Base-by-base conservation (phyloP, 805 yeast species). In the Kockiozyma suomiensis region DNA sequence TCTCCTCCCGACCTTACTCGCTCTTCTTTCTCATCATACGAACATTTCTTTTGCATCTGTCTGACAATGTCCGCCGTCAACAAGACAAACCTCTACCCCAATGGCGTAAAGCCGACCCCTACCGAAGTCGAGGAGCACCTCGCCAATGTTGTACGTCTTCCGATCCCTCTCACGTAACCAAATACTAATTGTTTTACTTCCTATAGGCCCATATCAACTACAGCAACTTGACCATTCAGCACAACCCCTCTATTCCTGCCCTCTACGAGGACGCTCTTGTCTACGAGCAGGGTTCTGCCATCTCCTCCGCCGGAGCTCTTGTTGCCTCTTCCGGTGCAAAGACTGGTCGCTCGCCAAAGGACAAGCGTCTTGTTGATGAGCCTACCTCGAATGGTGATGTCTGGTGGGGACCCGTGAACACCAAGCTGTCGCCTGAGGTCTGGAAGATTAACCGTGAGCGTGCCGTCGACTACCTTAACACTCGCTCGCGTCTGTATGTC, bases 341-440 rank as follows among this genome's bases (percentile, higher is more conserved):
- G 79, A 93, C 98, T 56, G 99, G 99, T 72, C 87, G 99, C 78
- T 93, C 97, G 37, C 99, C 99, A 74, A 89, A 88, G 80, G 99
- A 93, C 79, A 93, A 93, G 78, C 88, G 99, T 79, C 90, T 93
- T 75, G 97, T 93, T 65, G 97, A 92, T 71, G 98, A 94, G 80
- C 87, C 84, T 69, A 82, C 94, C 53, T 90, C 97, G 41, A 77
- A 82, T 62, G 82, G 89, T 60, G 80, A 92, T 72, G 85, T 93
- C 70, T 93, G 99, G 99, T 93, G 99, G 99, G 99, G 99, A 26
- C 98, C 98, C 1, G 99, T 93, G 68, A 93, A 93, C 81, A 90
- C 88, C 78, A 89, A 93, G 78, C 92, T 93, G 69, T 87, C 90
- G 62, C 96, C 90, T 77, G 85, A 86, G 74, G 91, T 97, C 23